A percentile compares a stretch with the other conserved stretches of the same genome.
Evolutionary conservation across 2,329 filamentous ascomycete species (phyloP).

Genomic region (Tolypocladium inflatum): DNA sequence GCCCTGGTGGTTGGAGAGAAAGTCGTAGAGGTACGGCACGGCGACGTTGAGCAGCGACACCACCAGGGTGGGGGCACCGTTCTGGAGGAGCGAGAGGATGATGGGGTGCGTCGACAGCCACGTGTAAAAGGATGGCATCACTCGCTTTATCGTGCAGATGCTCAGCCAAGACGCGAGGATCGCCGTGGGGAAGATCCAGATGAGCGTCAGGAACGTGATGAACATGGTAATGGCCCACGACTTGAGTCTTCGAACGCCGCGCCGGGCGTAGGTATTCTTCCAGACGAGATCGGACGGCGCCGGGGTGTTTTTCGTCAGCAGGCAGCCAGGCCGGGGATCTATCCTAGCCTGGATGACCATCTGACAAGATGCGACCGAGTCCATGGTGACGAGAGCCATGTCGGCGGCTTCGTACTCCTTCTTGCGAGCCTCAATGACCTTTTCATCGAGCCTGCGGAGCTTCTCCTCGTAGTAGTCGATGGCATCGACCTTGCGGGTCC

Average conservation of each 20-base stretch:
- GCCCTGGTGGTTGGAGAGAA: slow-evolving; percentile 80
- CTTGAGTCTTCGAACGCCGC: slow-evolving; percentile 62
- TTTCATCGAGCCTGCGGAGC: slow-evolving; percentile 67
- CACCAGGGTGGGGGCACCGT: slow-evolving; percentile 75
- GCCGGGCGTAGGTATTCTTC: slow-evolving; percentile 81
- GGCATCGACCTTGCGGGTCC: slow-evolving; percentile 69
- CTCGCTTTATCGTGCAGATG: slow-evolving; percentile 65
- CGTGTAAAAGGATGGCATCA: slow-evolving; percentile 61
- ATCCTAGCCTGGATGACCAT: slow-evolving; percentile 95
- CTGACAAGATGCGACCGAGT: slow-evolving; percentile 83
- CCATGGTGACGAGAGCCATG: slow-evolving; percentile 94
- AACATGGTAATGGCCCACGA: slow-evolving; percentile 78
- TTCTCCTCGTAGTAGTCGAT: slow-evolving; percentile 92
- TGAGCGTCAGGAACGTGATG: slow-evolving; percentile 72
- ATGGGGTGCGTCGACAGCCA: slow-evolving; percentile 60
- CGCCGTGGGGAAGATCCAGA: slow-evolving; percentile 80
- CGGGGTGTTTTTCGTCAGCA: slow-evolving; percentile 79
- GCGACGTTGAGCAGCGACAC: slow-evolving; percentile 81
- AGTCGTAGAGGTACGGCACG: slow-evolving; percentile 92
- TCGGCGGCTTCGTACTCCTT: slow-evolving; percentile 71
- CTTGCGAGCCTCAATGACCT: slow-evolving; percentile 59
- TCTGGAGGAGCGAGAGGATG: slow-evolving; percentile 69
- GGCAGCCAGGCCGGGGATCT: slow-evolving; percentile 76
- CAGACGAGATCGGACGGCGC: slow-evolving; percentile 90
- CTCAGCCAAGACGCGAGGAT: slow-evolving; percentile 72